Evolutionary conservation across 345 rosid species (phyloP), one percentile per base, ranked within the genome.

Genomic region (Euphorbia lathyris): DNA sequence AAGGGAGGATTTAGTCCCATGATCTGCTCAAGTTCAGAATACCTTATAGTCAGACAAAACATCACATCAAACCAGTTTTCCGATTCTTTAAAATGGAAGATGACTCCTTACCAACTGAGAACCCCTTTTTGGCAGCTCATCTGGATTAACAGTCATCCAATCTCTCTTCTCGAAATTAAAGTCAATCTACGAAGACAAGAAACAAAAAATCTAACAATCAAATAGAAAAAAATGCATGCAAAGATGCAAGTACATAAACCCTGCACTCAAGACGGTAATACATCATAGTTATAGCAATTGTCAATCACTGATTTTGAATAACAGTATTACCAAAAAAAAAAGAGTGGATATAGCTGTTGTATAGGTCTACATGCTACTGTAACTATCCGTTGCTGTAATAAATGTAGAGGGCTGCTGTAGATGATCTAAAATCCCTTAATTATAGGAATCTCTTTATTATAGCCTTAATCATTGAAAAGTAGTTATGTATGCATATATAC

Each of bases 1-100:
- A 95, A 95, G 50, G 99, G 99, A 74, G 99, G 99, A 81, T 92
- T 95, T 70, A 92, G 74, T 74, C 99, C 97, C 96, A 92, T 87
- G 71, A 95, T 85, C 99, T 95, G 78, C 70, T 58, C 75, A 71
- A 40, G 64, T 73, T 26, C 63, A 52, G 53, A 19, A 22, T 25
- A 68, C 59, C n/a, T 19, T 8, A 56, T 50, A 20, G 50, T 14
- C 32, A 7, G 17, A 42, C 25, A 69, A 65, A 19, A 48, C 25
- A 17, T 5, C 40, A 48, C 42, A 25, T 22, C 29, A 68, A 51
- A 64, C 48, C 42, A n/a, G 56, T 51, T 65, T 17, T 22, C 22
- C n/a, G 57, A 16, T 29, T 70, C 59, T 69, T 19, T 13, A 29
- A 34, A 40, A 42, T 53, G 26, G 71, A 66, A 67, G 57, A 63